A percentile compares a stretch with the other conserved stretches of the same genome.
phyloP scores from a whole-genome alignment of 2,329 filamentous ascomycete species.

The Stachybotrys chartarum region DNA sequence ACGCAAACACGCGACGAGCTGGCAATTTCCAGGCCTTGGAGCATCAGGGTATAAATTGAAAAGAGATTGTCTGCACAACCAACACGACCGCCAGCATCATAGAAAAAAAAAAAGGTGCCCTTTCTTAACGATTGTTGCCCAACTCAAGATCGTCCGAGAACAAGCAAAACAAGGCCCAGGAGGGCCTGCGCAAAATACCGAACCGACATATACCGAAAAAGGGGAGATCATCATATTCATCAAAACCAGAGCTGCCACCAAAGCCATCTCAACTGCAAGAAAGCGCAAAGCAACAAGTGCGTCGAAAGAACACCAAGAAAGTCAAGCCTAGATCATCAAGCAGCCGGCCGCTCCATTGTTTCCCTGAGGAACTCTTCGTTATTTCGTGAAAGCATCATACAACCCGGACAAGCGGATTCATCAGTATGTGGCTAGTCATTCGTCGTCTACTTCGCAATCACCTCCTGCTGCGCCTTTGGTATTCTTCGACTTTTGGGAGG shows the following conservation, averaged over 20 bases:
- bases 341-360: no score
- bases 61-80: conserved; percentile 24
- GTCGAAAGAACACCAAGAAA: conserved; percentile 1
- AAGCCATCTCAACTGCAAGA: neutral
- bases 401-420: neutral
- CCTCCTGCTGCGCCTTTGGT: conserved; percentile 8
- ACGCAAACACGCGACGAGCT: no score
- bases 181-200: neutral
- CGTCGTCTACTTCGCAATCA: conserved; percentile 17
- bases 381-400: conserved; percentile 1
- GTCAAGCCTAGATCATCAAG: no score
- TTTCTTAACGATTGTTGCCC: conserved; percentile 19
- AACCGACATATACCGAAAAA: neutral
- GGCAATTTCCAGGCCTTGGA: conserved; percentile 25
- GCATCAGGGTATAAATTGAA: conserved; percentile 39
- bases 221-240: neutral
- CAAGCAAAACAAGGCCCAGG: no score
- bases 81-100: conserved; percentile 26
- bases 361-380: neutral
- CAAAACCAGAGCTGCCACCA: neutral
- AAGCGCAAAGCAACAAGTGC: conserved; percentile 6
- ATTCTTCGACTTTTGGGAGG: conserved; percentile 16
- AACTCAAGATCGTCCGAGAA: no score
- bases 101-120: no score
- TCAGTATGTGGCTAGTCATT: conserved; percentile 1